Conservation (phyloP, 768 basidiomycete genomes). For the Lactarius vividus region DNA sequence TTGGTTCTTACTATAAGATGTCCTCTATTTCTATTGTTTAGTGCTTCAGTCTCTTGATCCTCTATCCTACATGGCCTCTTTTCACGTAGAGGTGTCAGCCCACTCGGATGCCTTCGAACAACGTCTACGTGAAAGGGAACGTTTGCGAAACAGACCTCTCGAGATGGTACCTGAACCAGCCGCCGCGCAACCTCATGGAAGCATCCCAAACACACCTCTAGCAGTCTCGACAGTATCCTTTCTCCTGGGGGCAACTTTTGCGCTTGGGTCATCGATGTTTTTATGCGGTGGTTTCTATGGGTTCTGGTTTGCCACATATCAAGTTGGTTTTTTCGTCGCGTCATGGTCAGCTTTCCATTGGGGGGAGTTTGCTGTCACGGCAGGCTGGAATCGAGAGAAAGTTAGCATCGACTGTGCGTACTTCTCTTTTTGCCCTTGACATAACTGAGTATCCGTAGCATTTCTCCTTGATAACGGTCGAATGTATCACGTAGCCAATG, state of each 20-base stretch:
- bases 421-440: neutral
- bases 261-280: slow-evolving; percentile 53
- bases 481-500: slow-evolving; percentile 83
- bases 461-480: slow-evolving; percentile 90
- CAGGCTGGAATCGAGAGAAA: slow-evolving; percentile 92
- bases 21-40: neutral
- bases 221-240: slow-evolving; percentile 77
- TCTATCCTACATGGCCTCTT: slow-evolving; percentile 3
- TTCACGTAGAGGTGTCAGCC: slow-evolving; percentile 6
- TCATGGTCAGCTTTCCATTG: slow-evolving; percentile 89
- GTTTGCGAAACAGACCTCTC: slow-evolving; percentile 40
- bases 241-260: slow-evolving; percentile 72
- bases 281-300: slow-evolving; percentile 43
- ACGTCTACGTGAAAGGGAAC: slow-evolving; percentile 44
- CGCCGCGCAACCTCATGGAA: slow-evolving; percentile 42
- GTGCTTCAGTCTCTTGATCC: neutral
- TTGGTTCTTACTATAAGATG: neutral
- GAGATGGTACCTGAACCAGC: slow-evolving; percentile 51
- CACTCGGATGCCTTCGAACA: slow-evolving; percentile 39
- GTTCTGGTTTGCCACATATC: slow-evolving; percentile 66
- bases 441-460: slow-evolving; percentile 48
- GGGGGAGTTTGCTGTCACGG: slow-evolving; percentile 92
- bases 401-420: slow-evolving; percentile 89
- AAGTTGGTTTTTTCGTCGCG: slow-evolving; percentile 79
- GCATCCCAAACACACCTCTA: slow-evolving; percentile 88